A percentile compares a stretch with the other conserved stretches of the same genome.
Evolutionary conservation across 2,329 filamentous ascomycete genomes (phyloP).

Genomic region (Stemphylium lycopersici): DNA sequence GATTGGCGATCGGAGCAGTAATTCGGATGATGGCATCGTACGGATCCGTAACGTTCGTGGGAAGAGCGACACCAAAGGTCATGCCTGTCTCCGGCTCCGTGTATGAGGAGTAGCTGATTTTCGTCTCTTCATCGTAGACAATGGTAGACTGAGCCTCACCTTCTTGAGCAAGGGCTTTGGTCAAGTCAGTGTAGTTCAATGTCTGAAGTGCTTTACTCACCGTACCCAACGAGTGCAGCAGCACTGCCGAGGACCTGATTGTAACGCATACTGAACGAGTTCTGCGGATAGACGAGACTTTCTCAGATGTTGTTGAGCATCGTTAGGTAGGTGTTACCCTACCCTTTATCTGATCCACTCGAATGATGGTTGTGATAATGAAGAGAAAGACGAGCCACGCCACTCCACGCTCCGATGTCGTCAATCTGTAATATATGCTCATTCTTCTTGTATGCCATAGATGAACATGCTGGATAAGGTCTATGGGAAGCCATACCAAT

Average conservation of each 20-base stretch:
- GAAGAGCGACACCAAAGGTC: slow-evolving; percentile 40
- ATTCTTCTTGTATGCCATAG: slow-evolving; percentile 32
- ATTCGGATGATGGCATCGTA: slow-evolving; percentile 42
- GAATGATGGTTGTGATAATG: slow-evolving; percentile 17
- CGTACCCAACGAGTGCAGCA: slow-evolving; percentile 33
- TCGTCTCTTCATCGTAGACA: slow-evolving; percentile 38
- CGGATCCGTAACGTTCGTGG: slow-evolving; percentile 36
- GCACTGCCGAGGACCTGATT: slow-evolving; percentile 35
- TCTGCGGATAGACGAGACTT: slow-evolving; percentile 3
- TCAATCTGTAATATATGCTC: slow-evolving; percentile 24
- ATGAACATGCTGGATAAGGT: slow-evolving; percentile 30
- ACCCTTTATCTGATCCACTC: slow-evolving; percentile 31
- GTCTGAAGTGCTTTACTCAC: slow-evolving; percentile 17
- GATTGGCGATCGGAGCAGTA: slow-evolving; percentile 31
- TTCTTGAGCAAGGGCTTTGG: slow-evolving; percentile 36
- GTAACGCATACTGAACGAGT: slow-evolving; percentile 34
- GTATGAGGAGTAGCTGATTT: slow-evolving; percentile 42
- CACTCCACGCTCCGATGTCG: slow-evolving; percentile 16
- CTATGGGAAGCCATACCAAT: slow-evolving; percentile 17
- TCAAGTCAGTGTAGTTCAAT: slow-evolving; percentile 13
- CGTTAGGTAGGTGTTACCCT: slow-evolving; percentile 9
- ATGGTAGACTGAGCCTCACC: slow-evolving; percentile 38
- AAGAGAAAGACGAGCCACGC: slow-evolving; percentile 16
- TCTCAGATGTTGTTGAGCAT: slow-evolving; percentile 9
- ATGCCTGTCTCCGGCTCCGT: slow-evolving; percentile 36